A percentile compares a stretch with the other conserved stretches of the same genome.
Evolutionary conservation across 768 basidiomycete species (phyloP).

Genomic region (Cyclocybe cylindracea): DNA sequence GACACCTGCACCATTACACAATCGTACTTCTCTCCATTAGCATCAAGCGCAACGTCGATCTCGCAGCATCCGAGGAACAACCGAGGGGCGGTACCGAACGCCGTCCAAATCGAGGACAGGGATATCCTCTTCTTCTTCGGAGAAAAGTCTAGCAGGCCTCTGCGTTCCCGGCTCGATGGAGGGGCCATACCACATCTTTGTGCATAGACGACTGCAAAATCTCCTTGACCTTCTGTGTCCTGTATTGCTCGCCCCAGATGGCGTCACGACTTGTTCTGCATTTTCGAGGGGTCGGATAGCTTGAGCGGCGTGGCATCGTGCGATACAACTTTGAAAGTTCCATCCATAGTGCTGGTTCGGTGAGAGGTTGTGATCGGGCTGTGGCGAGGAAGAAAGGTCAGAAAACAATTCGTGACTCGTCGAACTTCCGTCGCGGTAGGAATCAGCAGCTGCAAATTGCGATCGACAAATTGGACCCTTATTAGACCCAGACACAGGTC

Average conservation of each 20-base stretch:
- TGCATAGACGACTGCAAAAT: constrained; percentile 1
- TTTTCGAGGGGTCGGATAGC: neutral
- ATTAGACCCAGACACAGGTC: too few relatives aligned
- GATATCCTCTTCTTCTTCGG: neutral
- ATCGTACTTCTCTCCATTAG: constrained; percentile 7
- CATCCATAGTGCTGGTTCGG: too few relatives aligned
- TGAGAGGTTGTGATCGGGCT: too few relatives aligned
- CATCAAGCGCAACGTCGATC: constrained; percentile 10
- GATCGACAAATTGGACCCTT: too few relatives aligned
- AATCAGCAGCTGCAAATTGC: too few relatives aligned
- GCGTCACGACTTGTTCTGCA: neutral
- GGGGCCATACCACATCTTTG: constrained; percentile 1
- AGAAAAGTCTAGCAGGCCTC: neutral
- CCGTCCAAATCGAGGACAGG: constrained; percentile 3
- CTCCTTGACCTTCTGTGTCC: neutral
- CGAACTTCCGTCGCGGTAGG: too few relatives aligned
- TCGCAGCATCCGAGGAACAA: constrained; percentile 12
- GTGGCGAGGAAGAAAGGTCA: too few relatives aligned
- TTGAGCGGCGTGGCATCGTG: too few relatives aligned
- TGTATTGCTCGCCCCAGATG: neutral
- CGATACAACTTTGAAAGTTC: too few relatives aligned
- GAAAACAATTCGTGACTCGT: too few relatives aligned
- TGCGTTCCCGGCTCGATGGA: neutral
- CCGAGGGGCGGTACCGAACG: neutral
- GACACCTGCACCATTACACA: constrained; percentile 20